These are phyloP conservation scores for Talaromyces sp. DNA, from an alignment of 2,329 filamentous ascomycete genomes.

Conservation along the genomic window DNA sequence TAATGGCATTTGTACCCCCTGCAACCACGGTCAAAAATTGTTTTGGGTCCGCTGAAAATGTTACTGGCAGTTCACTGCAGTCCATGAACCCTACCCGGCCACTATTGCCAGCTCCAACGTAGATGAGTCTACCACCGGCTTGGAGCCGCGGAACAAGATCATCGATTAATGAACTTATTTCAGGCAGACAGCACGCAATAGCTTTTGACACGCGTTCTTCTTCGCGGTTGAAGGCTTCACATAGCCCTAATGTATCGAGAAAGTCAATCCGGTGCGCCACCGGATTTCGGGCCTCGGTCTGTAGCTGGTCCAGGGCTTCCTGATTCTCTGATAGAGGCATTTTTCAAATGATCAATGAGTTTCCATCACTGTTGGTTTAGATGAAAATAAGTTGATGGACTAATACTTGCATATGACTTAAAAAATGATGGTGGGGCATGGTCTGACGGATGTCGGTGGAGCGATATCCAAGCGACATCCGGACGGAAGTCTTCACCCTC, in stretches of 20 bases:
- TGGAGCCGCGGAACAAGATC: background rate
- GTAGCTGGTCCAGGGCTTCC: background rate
- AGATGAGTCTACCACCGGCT: constrained; percentile 6
- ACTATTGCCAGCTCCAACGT: constrained; percentile 1
- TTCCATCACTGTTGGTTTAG: background rate
- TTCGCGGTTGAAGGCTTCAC: background rate
- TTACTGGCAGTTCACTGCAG: background rate
- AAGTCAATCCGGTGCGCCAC: background rate
- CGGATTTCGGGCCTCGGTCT: background rate
- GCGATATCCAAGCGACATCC: background rate
- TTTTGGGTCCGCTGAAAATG: background rate
- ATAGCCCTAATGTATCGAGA: constrained; percentile 4
- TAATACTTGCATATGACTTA: background rate
- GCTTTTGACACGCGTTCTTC: background rate
- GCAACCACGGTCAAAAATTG: background rate
- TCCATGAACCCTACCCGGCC: constrained; percentile 5
- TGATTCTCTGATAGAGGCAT: background rate
- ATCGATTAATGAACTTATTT: background rate
- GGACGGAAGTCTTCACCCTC: background rate
- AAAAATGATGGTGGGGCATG: too few relatives aligned
- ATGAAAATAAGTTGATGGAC: background rate
- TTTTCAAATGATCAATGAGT: background rate
- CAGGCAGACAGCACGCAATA: background rate
- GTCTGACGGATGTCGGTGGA: background rate
- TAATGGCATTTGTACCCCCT: background rate